Percentiles rank a stretch among this genome's conserved stretches.
Conservation (phyloP, 768 basidiomycete species). For the Pulveroboletus sp. region DNA sequence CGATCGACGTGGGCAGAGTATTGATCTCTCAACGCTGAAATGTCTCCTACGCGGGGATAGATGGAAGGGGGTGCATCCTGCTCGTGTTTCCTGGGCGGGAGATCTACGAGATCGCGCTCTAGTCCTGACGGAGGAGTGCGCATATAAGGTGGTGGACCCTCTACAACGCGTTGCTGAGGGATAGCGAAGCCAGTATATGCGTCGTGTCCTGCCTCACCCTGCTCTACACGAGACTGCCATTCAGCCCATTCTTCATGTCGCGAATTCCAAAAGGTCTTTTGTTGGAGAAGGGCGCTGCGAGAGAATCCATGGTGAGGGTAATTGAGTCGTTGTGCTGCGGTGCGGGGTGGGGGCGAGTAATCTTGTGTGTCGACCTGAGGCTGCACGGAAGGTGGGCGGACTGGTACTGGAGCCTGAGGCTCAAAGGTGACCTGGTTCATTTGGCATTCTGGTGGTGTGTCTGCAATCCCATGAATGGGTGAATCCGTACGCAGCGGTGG, state of each 20-base stretch:
- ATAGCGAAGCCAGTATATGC: constrained; percentile 29
- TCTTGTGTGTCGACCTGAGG: constrained; percentile 1
- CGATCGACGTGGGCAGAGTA: constrained; percentile 57
- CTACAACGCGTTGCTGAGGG: background rate
- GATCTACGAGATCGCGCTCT: constrained; percentile 25
- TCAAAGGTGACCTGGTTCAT: constrained; percentile 18
- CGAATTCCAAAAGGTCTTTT: constrained; percentile 61
- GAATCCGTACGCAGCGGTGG: constrained; percentile 10
- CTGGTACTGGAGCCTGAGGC: constrained; percentile 22
- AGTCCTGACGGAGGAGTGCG: constrained; percentile 27
- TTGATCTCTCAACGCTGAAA: constrained; percentile 56
- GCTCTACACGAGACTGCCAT: constrained; percentile 24
- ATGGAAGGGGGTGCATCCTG: constrained; percentile 27
- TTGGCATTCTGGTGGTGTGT: constrained; percentile 5
- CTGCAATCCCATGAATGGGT: constrained; percentile 13
- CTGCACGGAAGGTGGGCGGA: constrained; percentile 13
- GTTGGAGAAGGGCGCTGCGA: constrained; percentile 53
- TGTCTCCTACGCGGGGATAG: constrained; percentile 64
- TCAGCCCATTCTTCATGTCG: constrained; percentile 53
- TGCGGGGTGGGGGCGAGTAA: constrained; percentile 2
- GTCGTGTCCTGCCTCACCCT: constrained; percentile 5
- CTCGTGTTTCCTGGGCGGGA: constrained; percentile 4
- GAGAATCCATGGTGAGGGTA: constrained; percentile 64
- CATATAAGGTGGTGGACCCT: constrained; percentile 17
- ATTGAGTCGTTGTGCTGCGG: constrained; percentile 35